Base-by-base conservation (phyloP, 805 yeast genomes). In the Barnettozyma populi region DNA sequence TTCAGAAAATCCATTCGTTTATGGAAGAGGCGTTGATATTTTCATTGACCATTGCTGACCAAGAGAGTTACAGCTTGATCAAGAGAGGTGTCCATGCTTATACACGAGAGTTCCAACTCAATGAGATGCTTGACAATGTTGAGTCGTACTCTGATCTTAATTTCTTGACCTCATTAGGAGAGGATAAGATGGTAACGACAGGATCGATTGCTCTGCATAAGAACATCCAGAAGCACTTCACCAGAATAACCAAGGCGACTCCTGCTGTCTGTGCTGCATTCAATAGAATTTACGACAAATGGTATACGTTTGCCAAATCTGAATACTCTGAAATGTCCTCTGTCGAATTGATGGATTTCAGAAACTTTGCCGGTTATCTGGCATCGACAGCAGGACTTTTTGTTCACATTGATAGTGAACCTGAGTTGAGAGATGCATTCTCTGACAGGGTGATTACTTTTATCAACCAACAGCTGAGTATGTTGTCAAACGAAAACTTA, bases 171-270 rank as follows among this genome's bases (percentile, higher is more conserved):
- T 68, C 71, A 3, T 67, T 86, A 41, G 64, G 76, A 3, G 64
- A 75, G 7, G 90, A 83, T 51, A 76, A 72, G 20, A 66, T 68
- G 20, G 75, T 82, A 2, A 76, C 84, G 36, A 80, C 86, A 1
- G 90, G 94, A 25, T 73, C 82, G 19, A 81, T 84, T 25, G 90
- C 95, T 0, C 71, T 85, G 32, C 90, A 86, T 57, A 84, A 85
- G 59, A 76, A 80, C 49, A 65, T 85, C 45, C 72, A 86, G 59
- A 75, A 61, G 50, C 53, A 57, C 37, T 56, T 69, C 43, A 53
- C 62, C 38, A 53, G 53, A 8, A 55, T 65, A 11, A 50, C 54
- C 18, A 52, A 46, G 4, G 66, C 72, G 8, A 60, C 66, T 3
- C 43, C 52, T 9, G 71, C 76, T 3, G 59, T 75, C 27, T 50